These are phyloP conservation scores for Globisporangium canariense DNA, from an alignment of 352 stramenopile species.

Conservation along the genomic window DNA sequence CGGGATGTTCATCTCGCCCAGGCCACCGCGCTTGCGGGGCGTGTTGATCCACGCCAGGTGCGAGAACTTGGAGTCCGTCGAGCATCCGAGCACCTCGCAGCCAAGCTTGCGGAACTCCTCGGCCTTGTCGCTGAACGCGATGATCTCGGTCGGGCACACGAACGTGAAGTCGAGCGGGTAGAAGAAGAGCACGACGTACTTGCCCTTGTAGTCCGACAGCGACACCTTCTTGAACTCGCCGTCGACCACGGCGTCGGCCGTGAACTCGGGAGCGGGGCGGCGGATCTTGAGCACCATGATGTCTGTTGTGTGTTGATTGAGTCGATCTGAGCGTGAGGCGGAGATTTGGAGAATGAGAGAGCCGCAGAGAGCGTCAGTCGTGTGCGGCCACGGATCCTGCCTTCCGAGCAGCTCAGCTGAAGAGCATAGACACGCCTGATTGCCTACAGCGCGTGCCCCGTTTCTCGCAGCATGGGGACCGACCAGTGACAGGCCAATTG, in stretches of 20 bases:
- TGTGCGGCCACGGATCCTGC: not conserved
- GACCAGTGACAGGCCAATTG: not conserved
- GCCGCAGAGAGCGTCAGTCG: not conserved
- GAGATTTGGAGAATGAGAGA: not conserved
- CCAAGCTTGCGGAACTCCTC: slow-evolving; percentile 79
- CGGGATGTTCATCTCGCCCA: slow-evolving; percentile 91
- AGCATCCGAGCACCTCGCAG: slow-evolving; percentile 70
- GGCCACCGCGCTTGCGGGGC: slow-evolving; percentile 83
- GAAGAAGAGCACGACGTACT: slow-evolving; percentile 92
- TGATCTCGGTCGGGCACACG: slow-evolving; percentile 90
- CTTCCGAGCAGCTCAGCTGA: not conserved
- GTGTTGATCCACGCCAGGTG: slow-evolving; percentile 90
- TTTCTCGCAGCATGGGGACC: not conserved
- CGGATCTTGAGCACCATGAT: slow-evolving; percentile 61
- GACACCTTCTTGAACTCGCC: slow-evolving; percentile 81
- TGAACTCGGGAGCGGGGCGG: slow-evolving; percentile 68
- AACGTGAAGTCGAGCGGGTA: slow-evolving; percentile 92
- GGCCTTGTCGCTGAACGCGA: slow-evolving; percentile 79
- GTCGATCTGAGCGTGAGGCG: not conserved
- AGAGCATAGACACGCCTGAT: slow-evolving; percentile 1
- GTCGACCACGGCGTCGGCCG: slow-evolving; percentile 68
- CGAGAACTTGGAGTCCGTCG: slow-evolving; percentile 87
- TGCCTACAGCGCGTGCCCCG: not conserved
- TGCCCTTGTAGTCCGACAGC: slow-evolving; percentile 82
- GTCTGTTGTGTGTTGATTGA: not conserved